Evolutionary conservation across 2,329 filamentous ascomycete genomes (phyloP), one percentile per base, ranked within the genome.

Genomic region (Stylonectria norvegica): DNA sequence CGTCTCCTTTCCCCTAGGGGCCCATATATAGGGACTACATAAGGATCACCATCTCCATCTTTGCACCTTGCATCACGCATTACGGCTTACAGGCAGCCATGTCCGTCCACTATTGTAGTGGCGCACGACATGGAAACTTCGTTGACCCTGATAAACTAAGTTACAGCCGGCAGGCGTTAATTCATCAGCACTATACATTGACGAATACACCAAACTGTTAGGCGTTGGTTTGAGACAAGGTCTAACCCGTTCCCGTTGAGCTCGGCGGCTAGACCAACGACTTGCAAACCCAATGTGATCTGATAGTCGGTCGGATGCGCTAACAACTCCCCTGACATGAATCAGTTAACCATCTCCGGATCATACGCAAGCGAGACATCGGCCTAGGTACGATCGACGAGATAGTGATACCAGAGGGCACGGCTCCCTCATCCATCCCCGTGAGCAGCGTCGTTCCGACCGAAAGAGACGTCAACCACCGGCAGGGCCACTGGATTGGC

Each of bases 71-170:
- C n/a, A 22, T 16, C n/a, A 23, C 35, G 38, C 32, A 35, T 40
- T 35, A 30, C 25, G 25, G 38, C 38, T 22, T n/a, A n/a, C n/a
- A n/a, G n/a, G n/a, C n/a, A n/a, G n/a, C n/a, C n/a, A n/a, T n/a
- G 20, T 5, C 18, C 34, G 34, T 40, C 32, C 36, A 18, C 27
- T 19, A 34, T 27, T 34, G n/a, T 19, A 39, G 31, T 36, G 42
- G 34, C 33, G 45, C 43, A 41, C 34, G 34, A 23, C 42, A 49
- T 30, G 40, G 34, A 45, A 48, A 39, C 35, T 37, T 36, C 33
- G 28, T 25, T 34, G 20, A 32, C 16, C 34, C 25, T 40, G 30
- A 34, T 45, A 44, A 39, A n/a, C 5, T 12, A 20, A 19, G 33
- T 11, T 29, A 25, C 39, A 27, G 18, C 35, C 27, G 30, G 20